phyloP scores from a whole-genome alignment of 2,329 filamentous ascomycete genomes.

The Samsoniella hepiali region DNA sequence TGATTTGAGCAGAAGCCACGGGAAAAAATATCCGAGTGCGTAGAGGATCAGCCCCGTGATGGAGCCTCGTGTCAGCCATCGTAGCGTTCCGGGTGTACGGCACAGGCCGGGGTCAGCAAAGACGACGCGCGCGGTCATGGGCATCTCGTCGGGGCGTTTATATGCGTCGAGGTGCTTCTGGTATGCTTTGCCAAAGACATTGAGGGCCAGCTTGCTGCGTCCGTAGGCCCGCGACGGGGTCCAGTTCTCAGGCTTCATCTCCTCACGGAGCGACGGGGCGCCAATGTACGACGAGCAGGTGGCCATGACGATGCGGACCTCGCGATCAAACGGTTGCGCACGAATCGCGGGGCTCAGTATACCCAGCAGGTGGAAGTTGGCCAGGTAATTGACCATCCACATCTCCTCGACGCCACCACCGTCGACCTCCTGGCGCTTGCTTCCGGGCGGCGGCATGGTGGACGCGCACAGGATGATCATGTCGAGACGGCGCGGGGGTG shows the following conservation, averaged over 20 bases:
- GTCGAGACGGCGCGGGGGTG: conserved; percentile 82
- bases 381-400: conserved; percentile 93
- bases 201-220: conserved; percentile 72
- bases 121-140: conserved; percentile 78
- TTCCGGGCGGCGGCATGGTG: conserved; percentile 67
- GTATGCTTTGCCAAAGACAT: conserved; percentile 84
- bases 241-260: conserved; percentile 48
- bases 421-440: conserved; percentile 56
- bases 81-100: conserved; percentile 80
- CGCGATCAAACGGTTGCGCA: conserved; percentile 88
- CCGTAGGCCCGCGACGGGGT: conserved; percentile 58
- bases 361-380: conserved; percentile 91
- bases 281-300: conserved; percentile 88
- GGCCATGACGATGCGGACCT: conserved; percentile 82
- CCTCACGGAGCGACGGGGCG: conserved; percentile 62
- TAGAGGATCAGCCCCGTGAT: conserved; percentile 78
- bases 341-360: conserved; percentile 88
- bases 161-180: conserved; percentile 89
- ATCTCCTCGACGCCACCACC: conserved; percentile 87
- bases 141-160: conserved; percentile 76
- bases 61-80: conserved; percentile 83
- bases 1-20: conserved; percentile 87
- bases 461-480: conserved; percentile 87
- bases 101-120: conserved; percentile 83
- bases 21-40: conserved; percentile 70